Evolutionary conservation across 495 filamentous ascomycete genomes (phyloP).

Genomic region (Jackrogersella minutella): DNA sequence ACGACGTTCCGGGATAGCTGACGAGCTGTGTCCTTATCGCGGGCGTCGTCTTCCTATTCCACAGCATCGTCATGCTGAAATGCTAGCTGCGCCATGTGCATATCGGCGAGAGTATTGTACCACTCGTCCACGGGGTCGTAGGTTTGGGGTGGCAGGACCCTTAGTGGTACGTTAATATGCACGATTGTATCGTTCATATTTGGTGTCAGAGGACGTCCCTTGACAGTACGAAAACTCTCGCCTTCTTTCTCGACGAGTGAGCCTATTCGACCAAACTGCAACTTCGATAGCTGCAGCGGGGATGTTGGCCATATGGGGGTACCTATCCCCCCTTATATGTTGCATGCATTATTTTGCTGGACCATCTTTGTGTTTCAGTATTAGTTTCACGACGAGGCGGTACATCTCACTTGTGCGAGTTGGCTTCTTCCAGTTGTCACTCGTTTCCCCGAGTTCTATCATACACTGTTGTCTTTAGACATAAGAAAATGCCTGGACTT

Average conservation of each 20-base stretch:
- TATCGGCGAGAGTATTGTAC: background rate
- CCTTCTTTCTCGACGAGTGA: background rate
- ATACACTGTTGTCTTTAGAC: too few relatives aligned
- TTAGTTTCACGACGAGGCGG: too few relatives aligned
- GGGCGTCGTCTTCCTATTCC: conserved; percentile 44
- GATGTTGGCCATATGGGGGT: background rate
- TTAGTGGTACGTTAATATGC: too few relatives aligned
- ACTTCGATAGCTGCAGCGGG: background rate
- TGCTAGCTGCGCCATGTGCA: background rate
- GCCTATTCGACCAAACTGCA: background rate
- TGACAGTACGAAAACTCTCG: background rate
- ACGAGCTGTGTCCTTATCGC: conserved; percentile 48
- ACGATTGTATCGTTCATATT: background rate
- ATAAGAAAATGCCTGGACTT: too few relatives aligned
- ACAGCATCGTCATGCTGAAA: background rate
- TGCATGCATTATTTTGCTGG: too few relatives aligned
- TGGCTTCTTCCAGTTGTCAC: too few relatives aligned
- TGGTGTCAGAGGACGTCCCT: background rate
- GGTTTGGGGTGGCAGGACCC: background rate
- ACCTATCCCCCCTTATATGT: background rate
- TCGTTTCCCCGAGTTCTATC: too few relatives aligned
- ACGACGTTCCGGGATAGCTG: conserved; percentile 47
- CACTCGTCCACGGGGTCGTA: background rate
- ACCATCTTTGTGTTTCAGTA: too few relatives aligned
- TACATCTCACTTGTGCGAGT: too few relatives aligned